Percentiles rank a stretch among this genome's conserved stretches.
Conservation (phyloP, 2,329 filamentous ascomycete species). For the Annulohypoxylon truncatum region DNA sequence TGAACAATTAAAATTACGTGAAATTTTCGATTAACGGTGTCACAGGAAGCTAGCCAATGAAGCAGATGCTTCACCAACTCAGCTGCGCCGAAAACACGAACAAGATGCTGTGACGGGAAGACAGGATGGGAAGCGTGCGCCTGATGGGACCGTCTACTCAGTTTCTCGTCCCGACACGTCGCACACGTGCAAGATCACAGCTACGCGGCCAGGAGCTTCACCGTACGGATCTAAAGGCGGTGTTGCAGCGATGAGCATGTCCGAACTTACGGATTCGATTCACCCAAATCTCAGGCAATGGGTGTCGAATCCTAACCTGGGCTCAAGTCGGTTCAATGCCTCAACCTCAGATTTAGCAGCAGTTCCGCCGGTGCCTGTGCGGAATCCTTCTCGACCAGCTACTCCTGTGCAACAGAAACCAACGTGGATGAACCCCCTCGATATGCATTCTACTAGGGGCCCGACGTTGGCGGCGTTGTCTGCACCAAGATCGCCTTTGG, state of each 20-base stretch:
- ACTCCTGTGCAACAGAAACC: conserved; percentile 52
- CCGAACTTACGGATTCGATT: conserved; percentile 54
- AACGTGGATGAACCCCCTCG: conserved; percentile 61
- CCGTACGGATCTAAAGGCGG: conserved; percentile 52
- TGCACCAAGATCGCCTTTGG: conserved; percentile 55
- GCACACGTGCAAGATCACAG: conserved; percentile 48
- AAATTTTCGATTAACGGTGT: conserved; percentile 32
- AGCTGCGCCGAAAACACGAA: conserved; percentile 25
- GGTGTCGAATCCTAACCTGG: conserved; percentile 48
- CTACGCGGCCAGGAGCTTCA: conserved; percentile 40
- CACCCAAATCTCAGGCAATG: conserved; percentile 45
- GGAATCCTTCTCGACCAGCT: conserved; percentile 48
- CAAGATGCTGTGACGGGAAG: conserved; percentile 23
- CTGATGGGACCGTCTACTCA: conserved; percentile 29
- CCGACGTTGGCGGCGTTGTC: conserved; percentile 40
- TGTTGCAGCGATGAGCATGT: conserved; percentile 58
- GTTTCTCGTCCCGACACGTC: conserved; percentile 56
- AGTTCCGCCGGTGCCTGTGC: conserved; percentile 50
- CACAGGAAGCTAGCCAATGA: conserved; percentile 53
- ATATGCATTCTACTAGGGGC: conserved; percentile 57
- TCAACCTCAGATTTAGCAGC: conserved; percentile 50
- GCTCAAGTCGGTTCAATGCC: conserved; percentile 51
- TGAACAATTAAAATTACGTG: neutral
- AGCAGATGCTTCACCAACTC: conserved; percentile 45
- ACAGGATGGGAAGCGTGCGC: conserved; percentile 25